These are phyloP conservation scores for Alternaria sp. DNA, from an alignment of 2,329 filamentous ascomycete species.

Conservation along the genomic window DNA sequence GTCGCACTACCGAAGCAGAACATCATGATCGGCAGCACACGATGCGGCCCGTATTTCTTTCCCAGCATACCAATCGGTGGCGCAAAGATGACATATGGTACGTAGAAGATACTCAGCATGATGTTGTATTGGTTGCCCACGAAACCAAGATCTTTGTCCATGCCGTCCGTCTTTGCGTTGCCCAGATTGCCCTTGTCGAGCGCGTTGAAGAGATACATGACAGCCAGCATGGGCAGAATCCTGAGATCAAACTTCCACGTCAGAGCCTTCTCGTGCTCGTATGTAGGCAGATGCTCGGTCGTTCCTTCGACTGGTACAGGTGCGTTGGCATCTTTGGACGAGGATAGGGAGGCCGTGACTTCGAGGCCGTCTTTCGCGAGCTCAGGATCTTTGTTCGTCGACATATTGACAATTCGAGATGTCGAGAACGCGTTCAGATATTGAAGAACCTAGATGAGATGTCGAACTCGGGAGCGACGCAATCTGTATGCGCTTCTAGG, in stretches of 20 bases:
- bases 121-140: conserved; percentile 72
- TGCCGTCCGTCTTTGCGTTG: conserved; percentile 56
- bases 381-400: conserved; percentile 35
- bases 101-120: conserved; percentile 73
- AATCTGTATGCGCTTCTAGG: neutral
- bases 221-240: conserved; percentile 65
- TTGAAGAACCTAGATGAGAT: neutral
- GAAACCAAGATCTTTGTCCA: conserved; percentile 66
- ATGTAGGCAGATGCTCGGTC: conserved; percentile 44
- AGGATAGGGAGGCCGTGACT: conserved; percentile 37
- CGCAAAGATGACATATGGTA: conserved; percentile 76
- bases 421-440: neutral
- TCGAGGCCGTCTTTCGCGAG: conserved; percentile 41
- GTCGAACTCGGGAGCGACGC: neutral
- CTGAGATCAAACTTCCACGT: conserved; percentile 64
- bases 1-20: conserved; percentile 72
- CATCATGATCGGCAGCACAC: conserved; percentile 73
- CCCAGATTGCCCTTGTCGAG: conserved; percentile 48
- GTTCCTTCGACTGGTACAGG: conserved; percentile 39
- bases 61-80: conserved; percentile 72
- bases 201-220: conserved; percentile 67
- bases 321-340: conserved; percentile 31
- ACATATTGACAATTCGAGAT: conserved; percentile 29
- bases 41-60: conserved; percentile 71
- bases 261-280: conserved; percentile 52